Base-by-base conservation (phyloP, 345 rosid species). In the Boechera retrofracta region DNA sequence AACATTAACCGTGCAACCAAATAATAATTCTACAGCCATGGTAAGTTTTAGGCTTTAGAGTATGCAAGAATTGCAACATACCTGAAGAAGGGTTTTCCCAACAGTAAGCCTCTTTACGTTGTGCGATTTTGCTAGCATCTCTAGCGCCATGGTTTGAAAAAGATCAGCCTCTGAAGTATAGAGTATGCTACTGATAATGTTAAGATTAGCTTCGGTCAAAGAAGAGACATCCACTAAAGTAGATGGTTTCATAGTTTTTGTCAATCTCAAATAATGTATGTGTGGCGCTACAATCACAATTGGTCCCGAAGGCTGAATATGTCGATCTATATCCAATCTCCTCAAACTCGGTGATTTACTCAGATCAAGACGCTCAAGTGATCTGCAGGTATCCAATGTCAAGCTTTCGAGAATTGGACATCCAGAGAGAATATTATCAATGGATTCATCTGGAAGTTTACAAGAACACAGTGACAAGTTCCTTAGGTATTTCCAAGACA, bases 101-200 rank as follows among this genome's bases (percentile, higher is more conserved):
- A 72, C 18, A 38, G 76, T 63, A 52, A 63, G 69, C 42, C n/a
- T 73, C 77, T 73, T 32, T 6, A 63, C 62, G 24, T 63, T 73
- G 28, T 41, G 63, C 5, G 44, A 29, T 12, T 63, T 51, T 73
- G 29, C 54, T 29, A 73, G 42, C 77, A 73, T 64, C 54, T 13
- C 6, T 41, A 51, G 41, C 32, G 32, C 7, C 52, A 52, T 51
- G 54, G 5, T 12, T 39, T 63, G 61, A 64, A 10, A 45, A 52
- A 2, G 2, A 57, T 44, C 42, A 62, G 15, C 15, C 11, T 29
- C 29, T 6, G 8, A 21, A 29, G 10, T 3, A 38, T 0, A 1
- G 7, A 2, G 10, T 8, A 0, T 5, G 5, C 10, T 0, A 16
- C 1, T 10, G 24, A 1, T 10, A 35, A 52, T 35, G 6, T 12